Evolutionary conservation across 495 filamentous ascomycete genomes (phyloP).

Genomic region (Pyrenula massariospora): DNA sequence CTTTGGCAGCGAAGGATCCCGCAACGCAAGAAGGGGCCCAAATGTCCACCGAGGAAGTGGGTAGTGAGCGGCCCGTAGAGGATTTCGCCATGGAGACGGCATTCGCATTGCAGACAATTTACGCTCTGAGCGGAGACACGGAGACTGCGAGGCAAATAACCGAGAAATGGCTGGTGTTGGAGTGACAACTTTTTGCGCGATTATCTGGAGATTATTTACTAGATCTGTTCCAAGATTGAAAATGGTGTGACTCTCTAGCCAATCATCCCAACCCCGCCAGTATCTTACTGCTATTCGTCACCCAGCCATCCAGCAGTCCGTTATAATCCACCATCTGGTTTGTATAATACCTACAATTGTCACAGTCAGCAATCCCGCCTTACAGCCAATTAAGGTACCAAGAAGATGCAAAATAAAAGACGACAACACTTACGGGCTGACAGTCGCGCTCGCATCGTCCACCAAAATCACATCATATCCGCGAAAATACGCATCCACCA

Average conservation of each 20-base stretch:
- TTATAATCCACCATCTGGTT: neutral
- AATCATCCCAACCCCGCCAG: neutral
- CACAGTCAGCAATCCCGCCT: neutral
- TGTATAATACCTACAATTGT: neutral
- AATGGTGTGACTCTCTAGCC: no score
- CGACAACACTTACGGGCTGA: neutral
- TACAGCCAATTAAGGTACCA: neutral
- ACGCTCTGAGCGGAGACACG: constrained; percentile 49
- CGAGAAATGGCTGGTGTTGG: constrained; percentile 40
- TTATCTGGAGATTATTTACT: no score
- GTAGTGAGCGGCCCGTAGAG: constrained; percentile 29
- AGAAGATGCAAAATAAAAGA: no score
- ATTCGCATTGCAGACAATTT: constrained; percentile 59
- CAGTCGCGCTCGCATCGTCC: neutral
- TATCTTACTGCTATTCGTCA: neutral
- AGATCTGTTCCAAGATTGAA: no score
- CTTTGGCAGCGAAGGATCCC: constrained; percentile 37
- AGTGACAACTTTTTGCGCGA: no score
- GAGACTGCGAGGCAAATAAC: constrained; percentile 43
- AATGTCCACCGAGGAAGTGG: constrained; percentile 9
- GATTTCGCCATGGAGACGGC: constrained; percentile 66
- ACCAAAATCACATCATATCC: constrained; percentile 4
- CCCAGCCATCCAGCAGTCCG: neutral
- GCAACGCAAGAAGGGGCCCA: constrained; percentile 7
- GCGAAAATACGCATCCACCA: constrained; percentile 16